Conservation (phyloP, 169 alveolate genomes). For the Eimeria acervulina region DNA sequence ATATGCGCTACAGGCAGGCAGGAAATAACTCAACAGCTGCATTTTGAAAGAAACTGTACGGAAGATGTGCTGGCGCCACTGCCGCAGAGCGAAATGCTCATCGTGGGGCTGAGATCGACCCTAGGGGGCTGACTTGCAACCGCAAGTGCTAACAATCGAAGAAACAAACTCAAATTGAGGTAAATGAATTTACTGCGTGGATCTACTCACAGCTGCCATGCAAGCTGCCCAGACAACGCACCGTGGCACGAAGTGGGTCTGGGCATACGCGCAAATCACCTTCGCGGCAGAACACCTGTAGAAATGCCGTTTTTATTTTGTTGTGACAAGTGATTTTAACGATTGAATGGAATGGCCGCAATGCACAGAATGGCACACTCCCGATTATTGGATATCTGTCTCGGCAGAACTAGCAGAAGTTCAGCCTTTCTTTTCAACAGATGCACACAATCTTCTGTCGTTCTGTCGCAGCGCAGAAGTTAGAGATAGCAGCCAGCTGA, state of each 20-base stretch:
- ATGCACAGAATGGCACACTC: not conserved
- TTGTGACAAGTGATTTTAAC: not conserved
- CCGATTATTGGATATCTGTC: not conserved
- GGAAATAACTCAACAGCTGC: not conserved
- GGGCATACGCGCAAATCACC: not conserved
- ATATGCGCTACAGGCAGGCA: not conserved
- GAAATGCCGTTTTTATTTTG: not conserved
- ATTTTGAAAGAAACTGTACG: not conserved
- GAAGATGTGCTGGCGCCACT: not conserved
- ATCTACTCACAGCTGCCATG: not conserved
- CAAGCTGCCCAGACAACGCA: not conserved
- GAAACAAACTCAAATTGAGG: not conserved
- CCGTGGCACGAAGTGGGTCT: not conserved
- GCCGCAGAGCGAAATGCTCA: not conserved
- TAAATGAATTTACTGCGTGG: not conserved
- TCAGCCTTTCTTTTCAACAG: not conserved
- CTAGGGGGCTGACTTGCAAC: not conserved
- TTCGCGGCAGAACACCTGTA: not conserved
- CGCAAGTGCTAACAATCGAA: not conserved
- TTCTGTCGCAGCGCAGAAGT: not conserved
- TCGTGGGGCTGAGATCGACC: slow-evolving; percentile 30
- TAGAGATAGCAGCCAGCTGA: not conserved
- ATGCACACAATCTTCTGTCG: not conserved
- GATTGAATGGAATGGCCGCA: not conserved
- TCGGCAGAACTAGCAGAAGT: too few relatives aligned